A percentile compares a stretch with the other conserved stretches of the same genome.
Evolutionary conservation across 2,329 filamentous ascomycete genomes (phyloP).

Genomic region (Chaetomium sp.): DNA sequence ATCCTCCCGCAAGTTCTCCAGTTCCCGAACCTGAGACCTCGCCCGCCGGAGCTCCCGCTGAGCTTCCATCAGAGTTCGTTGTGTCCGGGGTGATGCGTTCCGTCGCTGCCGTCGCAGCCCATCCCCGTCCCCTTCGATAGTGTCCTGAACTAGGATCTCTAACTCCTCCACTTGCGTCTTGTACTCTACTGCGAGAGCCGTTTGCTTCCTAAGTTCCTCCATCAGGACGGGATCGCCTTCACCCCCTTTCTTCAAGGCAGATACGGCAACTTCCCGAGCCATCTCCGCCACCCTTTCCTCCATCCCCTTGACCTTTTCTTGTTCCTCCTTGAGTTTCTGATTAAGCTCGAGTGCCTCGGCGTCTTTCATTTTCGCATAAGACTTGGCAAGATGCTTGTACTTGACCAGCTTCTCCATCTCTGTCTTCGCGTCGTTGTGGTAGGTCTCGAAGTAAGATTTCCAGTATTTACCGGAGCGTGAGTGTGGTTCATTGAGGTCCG

Average conservation of each 20-base stretch:
- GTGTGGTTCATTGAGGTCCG: constrained; percentile 66
- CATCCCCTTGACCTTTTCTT: constrained; percentile 56
- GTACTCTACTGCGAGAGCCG: constrained; percentile 51
- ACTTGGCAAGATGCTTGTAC: constrained; percentile 74
- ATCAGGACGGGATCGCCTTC: constrained; percentile 43
- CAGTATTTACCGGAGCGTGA: constrained; percentile 73
- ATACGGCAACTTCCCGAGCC: constrained; percentile 46
- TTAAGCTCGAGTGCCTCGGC: constrained; percentile 60
- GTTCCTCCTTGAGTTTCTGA: constrained; percentile 61
- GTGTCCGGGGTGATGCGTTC: constrained; percentile 42
- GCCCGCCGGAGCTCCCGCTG: constrained; percentile 50
- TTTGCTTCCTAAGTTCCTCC: constrained; percentile 52
- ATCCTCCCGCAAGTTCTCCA: constrained; percentile 46
- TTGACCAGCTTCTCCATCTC: constrained; percentile 72
- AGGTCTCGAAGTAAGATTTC: constrained; percentile 71
- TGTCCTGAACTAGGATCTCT: constrained; percentile 43
- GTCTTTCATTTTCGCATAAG: constrained; percentile 73
- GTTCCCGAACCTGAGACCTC: constrained; percentile 47
- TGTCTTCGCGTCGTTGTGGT: constrained; percentile 62
- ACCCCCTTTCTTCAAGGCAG: constrained; percentile 33
- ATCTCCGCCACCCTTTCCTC: constrained; percentile 57
- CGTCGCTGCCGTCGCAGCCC: constrained; percentile 32
- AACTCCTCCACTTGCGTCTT: constrained; percentile 54
- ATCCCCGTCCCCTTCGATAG: constrained; percentile 28
- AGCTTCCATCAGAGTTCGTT: constrained; percentile 46